Base-by-base conservation (phyloP, 2,329 filamentous ascomycete genomes). In the Fusarium citri region DNA sequence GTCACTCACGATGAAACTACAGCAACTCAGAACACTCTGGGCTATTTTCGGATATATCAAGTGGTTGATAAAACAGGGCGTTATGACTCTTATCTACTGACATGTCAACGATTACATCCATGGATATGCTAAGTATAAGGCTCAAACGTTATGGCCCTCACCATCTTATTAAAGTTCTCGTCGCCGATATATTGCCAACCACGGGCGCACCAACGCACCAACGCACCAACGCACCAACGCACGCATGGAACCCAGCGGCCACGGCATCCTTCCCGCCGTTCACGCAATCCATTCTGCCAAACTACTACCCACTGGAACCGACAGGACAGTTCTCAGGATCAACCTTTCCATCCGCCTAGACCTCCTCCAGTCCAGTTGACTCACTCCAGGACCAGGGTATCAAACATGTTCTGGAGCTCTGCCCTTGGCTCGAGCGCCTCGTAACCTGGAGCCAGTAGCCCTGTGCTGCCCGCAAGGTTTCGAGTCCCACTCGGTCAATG, bases 211-310 rank as follows among this genome's bases (percentile, higher is more conserved):
- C 18, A 37, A 37, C 34, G 34, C 34, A 37, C n/a, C n/a, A n/a
- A n/a, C 34, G 34, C 34, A 37, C 34, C 18, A 37, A 37, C 34
- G 34, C 34, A 37, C n/a, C n/a, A n/a, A n/a, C 34, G 34, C 34
- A 37, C 34, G 6, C 34, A n/a, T n/a, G n/a, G n/a, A 37, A 37
- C 34, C 34, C 34, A 37, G 34, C 34, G 34, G 34, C 18, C 34
- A 68, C 43, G 23, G 23, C 54, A 66, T 68, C 68, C 53, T 72
- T 62, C 55, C 60, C 50, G 59, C 22, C 4, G 42, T 48, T 28
- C 25, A n/a, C 18, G 40, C 40, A 61, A 65, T 55, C 51, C 31
- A 25, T 49, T 51, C 50, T 60, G 43, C 68, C 59, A 30, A 12
- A 30, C 28, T 30, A 30, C 12, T 11, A 47, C 20, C 30, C 34